phyloP scores from a whole-genome alignment of 495 filamentous ascomycete genomes.

The Margaritispora aquatica region DNA sequence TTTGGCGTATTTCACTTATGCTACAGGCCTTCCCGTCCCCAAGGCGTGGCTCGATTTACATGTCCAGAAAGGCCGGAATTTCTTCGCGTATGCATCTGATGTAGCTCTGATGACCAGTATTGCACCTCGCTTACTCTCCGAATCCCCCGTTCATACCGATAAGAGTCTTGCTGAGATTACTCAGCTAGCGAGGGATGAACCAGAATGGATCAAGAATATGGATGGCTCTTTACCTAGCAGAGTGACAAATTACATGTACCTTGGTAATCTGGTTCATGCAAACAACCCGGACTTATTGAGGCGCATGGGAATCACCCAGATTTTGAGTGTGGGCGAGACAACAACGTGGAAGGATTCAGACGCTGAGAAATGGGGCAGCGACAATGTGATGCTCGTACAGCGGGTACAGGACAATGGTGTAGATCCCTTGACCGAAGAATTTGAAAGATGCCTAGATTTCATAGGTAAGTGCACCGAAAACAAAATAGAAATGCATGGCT shows the following conservation, averaged over 20 bases:
- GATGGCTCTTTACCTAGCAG: slow-evolving; percentile 89
- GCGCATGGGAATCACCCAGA: slow-evolving; percentile 75
- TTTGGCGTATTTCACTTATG: slow-evolving; percentile 87
- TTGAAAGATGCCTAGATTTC: slow-evolving; percentile 81
- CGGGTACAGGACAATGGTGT: slow-evolving; percentile 95
- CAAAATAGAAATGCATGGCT: not conserved
- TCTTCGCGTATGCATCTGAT: slow-evolving; percentile 92
- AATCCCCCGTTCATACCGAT: slow-evolving; percentile 35
- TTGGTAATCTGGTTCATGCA: slow-evolving; percentile 86
- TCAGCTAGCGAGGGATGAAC: slow-evolving; percentile 43
- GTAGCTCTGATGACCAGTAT: slow-evolving; percentile 71
- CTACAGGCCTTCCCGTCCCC: slow-evolving; percentile 70
- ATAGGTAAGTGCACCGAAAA: slow-evolving; percentile 57
- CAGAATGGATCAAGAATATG: slow-evolving; percentile 74
- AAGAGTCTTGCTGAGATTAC: slow-evolving; percentile 39
- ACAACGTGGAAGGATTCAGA: slow-evolving; percentile 71
- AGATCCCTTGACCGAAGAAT: slow-evolving; percentile 82
- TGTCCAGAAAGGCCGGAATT: slow-evolving; percentile 74
- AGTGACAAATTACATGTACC: slow-evolving; percentile 89
- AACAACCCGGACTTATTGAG: slow-evolving; percentile 82
- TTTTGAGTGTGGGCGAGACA: slow-evolving; percentile 90
- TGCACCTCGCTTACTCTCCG: slow-evolving; percentile 59
- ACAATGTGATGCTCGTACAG: slow-evolving; percentile 73
- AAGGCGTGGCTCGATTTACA: slow-evolving; percentile 86
- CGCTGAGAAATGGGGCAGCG: slow-evolving; percentile 57